Evolutionary conservation across 306 rosid species (phyloP).

Genomic region (Sophora flavescens): DNA sequence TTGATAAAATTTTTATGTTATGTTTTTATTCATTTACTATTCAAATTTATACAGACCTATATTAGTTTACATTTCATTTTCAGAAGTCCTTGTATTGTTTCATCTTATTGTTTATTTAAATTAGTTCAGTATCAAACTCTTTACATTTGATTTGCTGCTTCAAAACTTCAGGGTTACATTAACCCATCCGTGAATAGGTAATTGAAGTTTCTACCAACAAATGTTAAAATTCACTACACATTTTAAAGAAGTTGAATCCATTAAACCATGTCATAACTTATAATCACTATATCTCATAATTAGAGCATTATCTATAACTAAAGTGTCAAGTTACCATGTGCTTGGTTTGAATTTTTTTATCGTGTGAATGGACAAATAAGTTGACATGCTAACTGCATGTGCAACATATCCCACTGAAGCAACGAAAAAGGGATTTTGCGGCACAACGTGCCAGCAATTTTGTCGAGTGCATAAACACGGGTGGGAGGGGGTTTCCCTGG

Average conservation of each 20-base stretch:
- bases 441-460: slow-evolving; percentile 41
- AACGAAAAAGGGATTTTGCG: slow-evolving; percentile 6
- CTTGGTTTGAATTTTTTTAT: slow-evolving; percentile 27
- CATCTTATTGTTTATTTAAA: neutral
- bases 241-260: neutral
- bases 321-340: neutral
- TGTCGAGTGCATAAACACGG: neutral
- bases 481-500: neutral
- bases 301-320: neutral
- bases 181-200: neutral
- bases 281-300: neutral
- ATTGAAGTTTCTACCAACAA: neutral
- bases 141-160: neutral
- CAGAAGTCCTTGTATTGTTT: neutral
- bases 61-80: neutral
- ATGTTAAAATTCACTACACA: neutral
- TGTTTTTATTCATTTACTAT: neutral
- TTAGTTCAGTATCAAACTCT: neutral
- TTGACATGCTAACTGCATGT: neutral
- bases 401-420: slow-evolving; percentile 18
- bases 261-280: slow-evolving; percentile 3
- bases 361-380: slow-evolving; percentile 20
- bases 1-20: too few species aligned
- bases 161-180: neutral
- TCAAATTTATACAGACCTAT: neutral